Evolutionary conservation across 2,329 filamentous ascomycete species (phyloP), one percentile per base, ranked within the genome.

Genomic region (Cryphonectria naterciae): DNA sequence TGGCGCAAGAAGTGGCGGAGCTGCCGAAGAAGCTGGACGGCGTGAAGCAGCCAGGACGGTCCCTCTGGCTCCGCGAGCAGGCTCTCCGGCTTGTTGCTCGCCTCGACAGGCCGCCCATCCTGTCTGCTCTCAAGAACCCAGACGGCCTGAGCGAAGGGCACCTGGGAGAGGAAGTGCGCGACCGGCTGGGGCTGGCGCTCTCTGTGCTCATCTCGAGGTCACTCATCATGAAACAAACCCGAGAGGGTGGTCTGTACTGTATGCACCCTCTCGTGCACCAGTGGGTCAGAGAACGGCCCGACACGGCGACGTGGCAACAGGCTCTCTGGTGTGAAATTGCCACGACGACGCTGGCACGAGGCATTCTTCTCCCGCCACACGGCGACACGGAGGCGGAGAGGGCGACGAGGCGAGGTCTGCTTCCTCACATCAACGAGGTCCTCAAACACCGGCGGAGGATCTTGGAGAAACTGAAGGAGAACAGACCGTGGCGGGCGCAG

Each of bases 191-290:
- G 5, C 10, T 6, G 43, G 35, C 62, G 13, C 62, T 65, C 8
- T 43, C 39, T 10, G 62, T 65, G 39, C 62, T 65, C n/a, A 39
- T 65, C 8, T 65, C 62, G 8, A 65, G 62, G n/a, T 65, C 62
- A 7, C 43, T 65, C 13, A 35, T 43, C 39, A 49, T 43, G 39
- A 65, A 46, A 22, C 62, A 65, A 22, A 35, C 28, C n/a, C 39
- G 37, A 17, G 35, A 65, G 28, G 43, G 25, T 22, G 62, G 28
- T 19, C 39, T 43, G 39, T 65, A 65, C 43, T 49, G 37, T 32
- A 43, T 65, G 62, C 62, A 65, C 35, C 32, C 35, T 35, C 37
- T 65, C 13, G 62, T 65, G 11, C 62, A 65, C 28, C 43, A 65
- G 62, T 65, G 62, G 62, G 62, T 65, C 8, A 19, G 62, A 28